phyloP scores from a whole-genome alignment of 768 basidiomycete genomes.

The Termitomyces sp. region DNA sequence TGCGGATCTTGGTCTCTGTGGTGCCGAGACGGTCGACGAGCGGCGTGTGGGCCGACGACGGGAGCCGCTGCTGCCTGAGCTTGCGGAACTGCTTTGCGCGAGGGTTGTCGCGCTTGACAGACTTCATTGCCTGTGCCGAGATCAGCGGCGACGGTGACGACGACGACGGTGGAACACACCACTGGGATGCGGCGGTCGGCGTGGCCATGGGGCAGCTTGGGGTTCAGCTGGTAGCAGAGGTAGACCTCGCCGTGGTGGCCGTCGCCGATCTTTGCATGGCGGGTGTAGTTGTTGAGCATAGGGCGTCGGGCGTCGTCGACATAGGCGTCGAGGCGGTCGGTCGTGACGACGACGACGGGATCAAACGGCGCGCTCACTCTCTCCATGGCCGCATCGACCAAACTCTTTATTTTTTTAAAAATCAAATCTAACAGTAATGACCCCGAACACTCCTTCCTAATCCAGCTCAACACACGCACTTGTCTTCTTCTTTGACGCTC shows the following conservation, averaged over 20 bases:
- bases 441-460: conserved; percentile 21
- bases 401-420: conserved; percentile 12
- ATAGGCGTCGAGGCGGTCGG: conserved; percentile 36
- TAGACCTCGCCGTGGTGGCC: conserved; percentile 92
- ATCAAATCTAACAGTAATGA: conserved; percentile 17
- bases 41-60: conserved; percentile 45
- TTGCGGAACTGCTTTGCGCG: conserved; percentile 45
- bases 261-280: conserved; percentile 70
- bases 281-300: conserved; percentile 84
- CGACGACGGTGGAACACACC: conserved; percentile 21
- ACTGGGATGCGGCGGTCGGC: conserved; percentile 39
- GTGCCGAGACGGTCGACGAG: conserved; percentile 66
- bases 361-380: conserved; percentile 24
- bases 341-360: conserved; percentile 46
- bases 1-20: conserved; percentile 78
- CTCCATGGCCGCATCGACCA: not conserved
- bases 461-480: conserved; percentile 32
- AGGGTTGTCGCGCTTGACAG: conserved; percentile 66
- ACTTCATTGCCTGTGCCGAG: conserved; percentile 69
- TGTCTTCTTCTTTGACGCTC: conserved; percentile 41
- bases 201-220: conserved; percentile 38
- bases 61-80: conserved; percentile 29
- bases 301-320: conserved; percentile 31
- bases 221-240: conserved; percentile 45
- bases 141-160: not conserved